Percentiles rank a stretch among this genome's conserved stretches.
Conservation (phyloP, 1,139 yeast genomes). For the Sugiyamaella neomexicana region DNA sequence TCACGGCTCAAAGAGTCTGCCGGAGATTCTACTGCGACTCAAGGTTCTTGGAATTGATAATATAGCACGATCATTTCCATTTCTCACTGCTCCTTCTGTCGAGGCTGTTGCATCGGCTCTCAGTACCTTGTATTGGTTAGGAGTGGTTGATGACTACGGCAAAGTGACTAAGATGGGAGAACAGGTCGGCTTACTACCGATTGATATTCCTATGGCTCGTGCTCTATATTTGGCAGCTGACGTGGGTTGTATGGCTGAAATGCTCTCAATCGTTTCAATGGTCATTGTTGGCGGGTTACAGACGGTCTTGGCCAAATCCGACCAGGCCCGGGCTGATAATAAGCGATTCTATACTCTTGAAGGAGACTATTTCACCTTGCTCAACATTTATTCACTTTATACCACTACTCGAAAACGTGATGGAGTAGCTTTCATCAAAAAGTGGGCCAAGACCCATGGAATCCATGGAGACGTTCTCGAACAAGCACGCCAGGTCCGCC, state of each 20-base stretch:
- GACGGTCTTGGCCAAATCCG: constrained; percentile 68
- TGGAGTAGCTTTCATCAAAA: constrained; percentile 13
- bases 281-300: constrained; percentile 72
- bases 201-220: constrained; percentile 42
- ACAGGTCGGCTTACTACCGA: constrained; percentile 84
- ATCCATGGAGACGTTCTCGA: constrained; percentile 16
- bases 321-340: constrained; percentile 51
- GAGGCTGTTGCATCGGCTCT: constrained; percentile 72
- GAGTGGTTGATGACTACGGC: constrained; percentile 79
- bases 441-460: constrained; percentile 18
- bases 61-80: constrained; percentile 75
- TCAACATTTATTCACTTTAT: constrained; percentile 77
- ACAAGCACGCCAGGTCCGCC: constrained; percentile 18
- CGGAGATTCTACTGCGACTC: constrained; percentile 75
- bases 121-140: constrained; percentile 52
- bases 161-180: constrained; percentile 66
- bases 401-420: constrained; percentile 36
- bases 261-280: constrained; percentile 76
- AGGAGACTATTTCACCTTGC: constrained; percentile 82
- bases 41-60: constrained; percentile 84
- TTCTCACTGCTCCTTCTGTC: constrained; percentile 90
- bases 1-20: constrained; percentile 63
- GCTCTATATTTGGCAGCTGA: constrained; percentile 25
- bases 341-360: constrained; percentile 77
- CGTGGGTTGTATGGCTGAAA: constrained; percentile 66